Percentiles rank a stretch among this genome's conserved stretches.
phyloP scores from a whole-genome alignment of 495 filamentous ascomycete genomes.

The Filosporella fistucella region DNA sequence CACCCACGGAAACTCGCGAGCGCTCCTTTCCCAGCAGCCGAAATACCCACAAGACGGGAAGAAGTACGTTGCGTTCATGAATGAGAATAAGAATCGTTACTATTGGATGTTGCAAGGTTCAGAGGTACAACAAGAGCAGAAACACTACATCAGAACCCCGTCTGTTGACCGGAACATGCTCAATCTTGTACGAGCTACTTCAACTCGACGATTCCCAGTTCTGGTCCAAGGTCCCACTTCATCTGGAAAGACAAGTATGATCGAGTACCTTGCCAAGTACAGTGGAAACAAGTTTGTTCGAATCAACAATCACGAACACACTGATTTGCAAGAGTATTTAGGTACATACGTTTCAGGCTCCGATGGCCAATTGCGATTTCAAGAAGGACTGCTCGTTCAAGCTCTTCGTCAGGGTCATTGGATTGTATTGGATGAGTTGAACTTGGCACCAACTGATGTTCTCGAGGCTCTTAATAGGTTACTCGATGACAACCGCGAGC shows the following conservation, averaged over 20 bases:
- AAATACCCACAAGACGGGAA: conserved; percentile 68
- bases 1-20: conserved; percentile 57
- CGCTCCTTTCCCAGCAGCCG: conserved; percentile 69
- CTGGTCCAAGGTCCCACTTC: conserved; percentile 97
- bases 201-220: conserved; percentile 86
- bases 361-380: conserved; percentile 80
- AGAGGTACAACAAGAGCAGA: conserved; percentile 59
- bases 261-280: conserved; percentile 92
- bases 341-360: conserved; percentile 86
- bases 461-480: conserved; percentile 92
- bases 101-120: conserved; percentile 86
- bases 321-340: conserved; percentile 95
- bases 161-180: conserved; percentile 92
- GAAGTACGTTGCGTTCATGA: conserved; percentile 74
- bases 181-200: conserved; percentile 88
- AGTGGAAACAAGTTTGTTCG: conserved; percentile 96
- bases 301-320: conserved; percentile 99
- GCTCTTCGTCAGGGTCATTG: conserved; percentile 90
- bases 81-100: conserved; percentile 56
- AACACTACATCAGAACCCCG: conserved; percentile 93
- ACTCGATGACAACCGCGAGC: conserved; percentile 95
- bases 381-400: conserved; percentile 91
- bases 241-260: conserved; percentile 98
- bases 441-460: conserved; percentile 93
- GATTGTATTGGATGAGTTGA: conserved; percentile 97